Conservation (phyloP, 805 yeast species). For the Saccharomycopsis vini region DNA sequence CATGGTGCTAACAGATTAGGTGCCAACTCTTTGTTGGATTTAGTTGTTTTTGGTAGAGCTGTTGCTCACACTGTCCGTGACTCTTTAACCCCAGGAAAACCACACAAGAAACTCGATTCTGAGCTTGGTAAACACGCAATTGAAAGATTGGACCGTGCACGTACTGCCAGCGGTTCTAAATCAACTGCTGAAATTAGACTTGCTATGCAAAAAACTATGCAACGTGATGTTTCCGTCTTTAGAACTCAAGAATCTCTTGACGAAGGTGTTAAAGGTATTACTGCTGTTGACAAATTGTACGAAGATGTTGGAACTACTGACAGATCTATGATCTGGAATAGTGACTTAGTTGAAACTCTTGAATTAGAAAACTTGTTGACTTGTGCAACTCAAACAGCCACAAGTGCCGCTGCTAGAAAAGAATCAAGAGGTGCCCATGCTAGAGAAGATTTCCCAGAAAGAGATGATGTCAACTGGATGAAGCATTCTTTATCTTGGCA, state of each 20-base stretch:
- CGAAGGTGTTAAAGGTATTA: slow-evolving; percentile 78
- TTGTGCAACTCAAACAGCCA: slow-evolving; percentile 94
- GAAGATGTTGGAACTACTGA: slow-evolving; percentile 78
- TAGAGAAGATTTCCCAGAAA: slow-evolving; percentile 91
- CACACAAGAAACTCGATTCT: slow-evolving; percentile 72
- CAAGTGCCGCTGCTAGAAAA: slow-evolving; percentile 86
- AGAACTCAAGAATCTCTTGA: slow-evolving; percentile 88
- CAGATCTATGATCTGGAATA: slow-evolving; percentile 98
- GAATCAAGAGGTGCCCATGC: slow-evolving; percentile 99
- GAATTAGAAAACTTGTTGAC: slow-evolving; percentile 95
- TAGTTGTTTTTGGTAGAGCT: slow-evolving; percentile 98
- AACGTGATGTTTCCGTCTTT: slow-evolving; percentile 92
- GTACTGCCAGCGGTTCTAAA: slow-evolving; percentile 76
- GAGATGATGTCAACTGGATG: slow-evolving; percentile 97
- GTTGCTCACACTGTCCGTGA: slow-evolving; percentile 88
- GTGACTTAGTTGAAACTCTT: slow-evolving; percentile 90
- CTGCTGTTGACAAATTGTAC: slow-evolving; percentile 65
- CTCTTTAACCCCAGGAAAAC: slow-evolving; percentile 77
- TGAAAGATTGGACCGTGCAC: slow-evolving; percentile 79
- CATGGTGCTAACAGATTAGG: slow-evolving; percentile 99
- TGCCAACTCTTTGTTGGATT: slow-evolving; percentile 92
- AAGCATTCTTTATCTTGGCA: slow-evolving; percentile 96
- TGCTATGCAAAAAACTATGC: slow-evolving; percentile 94
- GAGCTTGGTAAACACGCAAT: slow-evolving; percentile 86
- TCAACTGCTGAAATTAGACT: slow-evolving; percentile 84